Base-by-base conservation (phyloP, 1,284 basidiomycete species). In the Heterobasidion annosum region DNA sequence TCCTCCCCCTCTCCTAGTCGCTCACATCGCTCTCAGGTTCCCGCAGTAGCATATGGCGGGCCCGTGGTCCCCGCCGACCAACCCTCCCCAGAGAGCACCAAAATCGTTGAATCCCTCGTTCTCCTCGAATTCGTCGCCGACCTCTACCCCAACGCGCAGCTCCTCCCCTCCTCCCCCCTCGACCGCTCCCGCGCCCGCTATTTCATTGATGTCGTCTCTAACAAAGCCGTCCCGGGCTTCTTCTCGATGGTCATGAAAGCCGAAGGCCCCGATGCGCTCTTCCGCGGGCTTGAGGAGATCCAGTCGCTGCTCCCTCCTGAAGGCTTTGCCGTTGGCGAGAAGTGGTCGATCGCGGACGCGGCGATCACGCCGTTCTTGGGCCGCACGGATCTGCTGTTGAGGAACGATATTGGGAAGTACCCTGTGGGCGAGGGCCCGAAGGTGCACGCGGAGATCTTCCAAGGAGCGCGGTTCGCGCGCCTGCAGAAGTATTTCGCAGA, bases 101-200 rank as follows among this genome's bases (percentile, higher is more conserved):
- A 84, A 66, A 66, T 87, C 54, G 72, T 78, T 33, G 83, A 87
- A 62, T 84, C 82, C 1, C 72, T 78, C 46, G 73, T 85, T 34
- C 72, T 85, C 52, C 67, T 85, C 54, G 82, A 85, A 63, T 82
- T 85, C 67, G 60, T 84, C 55, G 77, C 78, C 8, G 82, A 85
- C 60, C 63, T 80, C 50, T 76, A 67, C 63, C 79, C 77, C 0
- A 61, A 71, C 12, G 68, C 72, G 0, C 59, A 61, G 3, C 69
- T 83, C 16, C 71, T 83, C 12, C 81, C 82, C 0, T 64, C 69
- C 8, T 75, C 83, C 62, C 79, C 82, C 0, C 71, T 82, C 32
- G 62, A 65, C 8, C 77, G 79, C 16, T 83, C 83, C 5, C 71
- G 74, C 53, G 77, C 73, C 2, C 78, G 83, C 8, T 78, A 83